A percentile compares a stretch with the other conserved stretches of the same genome.
phyloP scores from a whole-genome alignment of 805 yeast genomes.

The Saccharomyces jurei region DNA sequence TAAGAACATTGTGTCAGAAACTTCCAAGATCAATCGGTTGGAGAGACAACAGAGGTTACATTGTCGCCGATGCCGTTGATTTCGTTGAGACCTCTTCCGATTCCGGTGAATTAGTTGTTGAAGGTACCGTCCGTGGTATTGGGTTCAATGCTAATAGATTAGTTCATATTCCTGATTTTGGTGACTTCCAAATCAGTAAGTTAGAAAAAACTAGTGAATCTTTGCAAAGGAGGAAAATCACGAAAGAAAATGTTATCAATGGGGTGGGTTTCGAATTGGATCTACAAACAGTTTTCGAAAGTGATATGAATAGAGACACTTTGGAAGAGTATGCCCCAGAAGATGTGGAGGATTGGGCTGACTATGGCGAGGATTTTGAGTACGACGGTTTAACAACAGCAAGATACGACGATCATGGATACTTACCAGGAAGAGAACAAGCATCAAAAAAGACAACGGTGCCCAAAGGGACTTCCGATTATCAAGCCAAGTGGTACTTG shows the following conservation, averaged over 20 bases:
- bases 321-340: slow-evolving; percentile 54
- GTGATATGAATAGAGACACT: slow-evolving; percentile 43
- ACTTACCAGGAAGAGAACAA: slow-evolving; percentile 30
- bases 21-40: slow-evolving; percentile 79
- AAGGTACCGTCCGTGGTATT: slow-evolving; percentile 80
- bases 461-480: slow-evolving; percentile 74
- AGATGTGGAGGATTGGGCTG: slow-evolving; percentile 40
- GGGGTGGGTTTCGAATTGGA: slow-evolving; percentile 13
- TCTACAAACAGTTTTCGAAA: slow-evolving; percentile 22
- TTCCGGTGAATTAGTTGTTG: slow-evolving; percentile 44
- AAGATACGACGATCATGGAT: slow-evolving; percentile 36
- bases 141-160: slow-evolving; percentile 73
- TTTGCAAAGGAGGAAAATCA: slow-evolving; percentile 20
- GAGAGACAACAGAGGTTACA: slow-evolving; percentile 89
- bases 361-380: slow-evolving; percentile 27
- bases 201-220: slow-evolving; percentile 45
- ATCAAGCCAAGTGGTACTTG: slow-evolving; percentile 71
- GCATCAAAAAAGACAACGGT: slow-evolving; percentile 33
- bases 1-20: slow-evolving; percentile 74
- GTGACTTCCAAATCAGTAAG: slow-evolving; percentile 72
- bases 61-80: slow-evolving; percentile 61
- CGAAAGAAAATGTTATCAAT: slow-evolving; percentile 1
- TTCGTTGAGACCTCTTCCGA: slow-evolving; percentile 18
- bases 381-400: slow-evolving; percentile 28
- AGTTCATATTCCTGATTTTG: slow-evolving; percentile 81